Evolutionary conservation across 768 basidiomycete species (phyloP).

Genomic region (Termitomyces sp.): DNA sequence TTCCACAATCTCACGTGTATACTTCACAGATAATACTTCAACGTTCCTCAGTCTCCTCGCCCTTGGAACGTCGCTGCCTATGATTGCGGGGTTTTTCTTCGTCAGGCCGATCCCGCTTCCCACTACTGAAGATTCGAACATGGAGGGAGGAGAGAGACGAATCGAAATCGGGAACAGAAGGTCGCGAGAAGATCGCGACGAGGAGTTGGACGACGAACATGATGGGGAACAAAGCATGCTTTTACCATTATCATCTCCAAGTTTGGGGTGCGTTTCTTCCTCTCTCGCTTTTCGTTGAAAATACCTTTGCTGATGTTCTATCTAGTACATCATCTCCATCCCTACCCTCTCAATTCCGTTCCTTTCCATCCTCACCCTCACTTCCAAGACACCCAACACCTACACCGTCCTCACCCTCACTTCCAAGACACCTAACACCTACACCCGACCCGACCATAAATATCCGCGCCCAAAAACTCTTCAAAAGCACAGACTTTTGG

Average conservation of each 20-base stretch:
- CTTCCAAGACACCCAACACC: constrained; percentile 10
- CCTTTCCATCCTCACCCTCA: not conserved
- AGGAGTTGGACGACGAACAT: not conserved
- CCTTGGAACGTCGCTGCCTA: constrained; percentile 72
- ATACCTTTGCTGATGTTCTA: not conserved
- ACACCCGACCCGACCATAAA: constrained; percentile 8
- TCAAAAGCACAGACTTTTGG: constrained; percentile 20
- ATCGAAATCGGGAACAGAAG: not conserved
- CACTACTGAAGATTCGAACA: constrained; percentile 34
- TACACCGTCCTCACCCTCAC: constrained; percentile 5
- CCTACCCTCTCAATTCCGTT: not conserved
- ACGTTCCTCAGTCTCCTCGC: constrained; percentile 72
- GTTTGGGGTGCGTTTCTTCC: not conserved
- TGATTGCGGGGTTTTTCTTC: constrained; percentile 72
- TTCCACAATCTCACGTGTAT: constrained; percentile 62
- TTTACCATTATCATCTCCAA: not conserved
- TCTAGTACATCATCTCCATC: not conserved
- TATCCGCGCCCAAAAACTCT: constrained; percentile 17
- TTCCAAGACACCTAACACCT: constrained; percentile 9
- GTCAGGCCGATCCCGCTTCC: constrained; percentile 65
- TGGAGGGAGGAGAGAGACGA: not conserved
- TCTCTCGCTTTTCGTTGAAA: not conserved
- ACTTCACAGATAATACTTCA: constrained; percentile 76
- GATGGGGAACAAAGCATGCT: constrained; percentile 4
- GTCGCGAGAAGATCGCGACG: not conserved